Base-by-base conservation (phyloP, 495 filamentous ascomycete genomes). In the Lepraria neglecta region DNA sequence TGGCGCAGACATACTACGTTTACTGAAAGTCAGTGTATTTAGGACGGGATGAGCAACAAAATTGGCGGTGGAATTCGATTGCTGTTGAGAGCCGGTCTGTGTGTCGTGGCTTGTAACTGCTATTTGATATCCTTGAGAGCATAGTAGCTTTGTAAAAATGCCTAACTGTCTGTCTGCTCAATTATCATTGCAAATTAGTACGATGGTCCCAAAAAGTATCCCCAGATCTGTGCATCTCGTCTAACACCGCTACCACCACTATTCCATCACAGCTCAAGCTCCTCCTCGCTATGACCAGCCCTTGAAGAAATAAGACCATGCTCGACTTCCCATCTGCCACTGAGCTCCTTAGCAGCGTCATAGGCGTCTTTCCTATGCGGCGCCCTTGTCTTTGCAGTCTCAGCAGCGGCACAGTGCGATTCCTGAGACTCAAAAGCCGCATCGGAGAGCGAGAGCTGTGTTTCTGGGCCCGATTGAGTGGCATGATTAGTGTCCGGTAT, bases 1-100 rank as follows among this genome's bases (percentile, higher is more conserved):
- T 97, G 69, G 85, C 88, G 66, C 92, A 97, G 81, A 75, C 69
- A 17, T 92, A 81, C 67, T 97, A 85, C 75, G 80, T 92, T 61
- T 96, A 88, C 70, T 94, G 73, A 76, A 27, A 17, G 17, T 57
- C n/a, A 10, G 40, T 17, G 12, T 4, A 2, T 15, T 7, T 15
- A 12, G 28, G 6, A 58, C 50, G 21, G 15, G 15, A 31, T 11
- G 44, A 33, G 6, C 17, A 4, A 12, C 21, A 12, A 44, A 28
- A 38, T 38, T 7, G 35, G 28, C 17, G 2, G 27, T 38, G 57
- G 33, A 9, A 19, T 24, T 50, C 12, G 19, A 4, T n/a, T 12
- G 31, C 42, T 33, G 10, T 7, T 40, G 42, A 48, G 27, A 27
- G 35, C 35, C 35, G 35, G 12, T 38, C 12, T 52, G 27, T 21